These are phyloP conservation scores for Capronia coronata DNA, from an alignment of 2,329 filamentous ascomycete genomes.

Conservation along the genomic window DNA sequence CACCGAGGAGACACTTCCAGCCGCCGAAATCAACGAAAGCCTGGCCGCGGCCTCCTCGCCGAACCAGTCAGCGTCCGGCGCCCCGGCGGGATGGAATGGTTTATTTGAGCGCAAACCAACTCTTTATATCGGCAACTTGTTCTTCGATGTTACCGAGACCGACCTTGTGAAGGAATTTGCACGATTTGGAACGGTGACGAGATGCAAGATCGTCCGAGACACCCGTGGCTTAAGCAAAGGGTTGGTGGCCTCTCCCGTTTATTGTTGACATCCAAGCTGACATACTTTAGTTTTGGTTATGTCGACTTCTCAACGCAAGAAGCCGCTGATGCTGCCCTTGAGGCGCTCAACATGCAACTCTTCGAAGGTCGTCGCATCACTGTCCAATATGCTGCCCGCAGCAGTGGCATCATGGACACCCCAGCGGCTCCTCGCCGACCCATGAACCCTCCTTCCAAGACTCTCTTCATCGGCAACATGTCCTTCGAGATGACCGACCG, in stretches of 20 bases:
- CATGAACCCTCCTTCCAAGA: conserved; percentile 51
- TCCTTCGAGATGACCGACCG: conserved; percentile 78
- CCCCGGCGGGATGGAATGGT: conserved; percentile 2
- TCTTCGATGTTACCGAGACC: conserved; percentile 59
- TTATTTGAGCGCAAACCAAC: conserved; percentile 37
- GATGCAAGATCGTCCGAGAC: conserved; percentile 54
- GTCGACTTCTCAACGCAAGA: conserved; percentile 52
- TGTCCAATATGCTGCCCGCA: conserved; percentile 51
- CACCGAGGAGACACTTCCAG: neutral
- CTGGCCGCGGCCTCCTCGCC: neutral
- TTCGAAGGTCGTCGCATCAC: conserved; percentile 59
- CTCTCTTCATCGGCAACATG: conserved; percentile 78
- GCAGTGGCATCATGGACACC: neutral
- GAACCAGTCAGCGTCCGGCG: neutral
- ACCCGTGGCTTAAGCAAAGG: conserved; percentile 61
- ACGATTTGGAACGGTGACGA: conserved; percentile 51
- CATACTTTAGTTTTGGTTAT: conserved; percentile 55
- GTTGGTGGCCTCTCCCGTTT: conserved; percentile 37
- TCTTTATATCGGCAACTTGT: conserved; percentile 63
- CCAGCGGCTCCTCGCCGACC: neutral
- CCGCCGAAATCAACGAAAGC: conserved; percentile 7
- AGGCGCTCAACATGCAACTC: conserved; percentile 52
- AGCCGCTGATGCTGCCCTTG: conserved; percentile 51
- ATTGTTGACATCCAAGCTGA: conserved; percentile 10
- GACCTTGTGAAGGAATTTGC: conserved; percentile 55